These are phyloP conservation scores for Paraleonurus japonicus DNA, from an alignment of 257 asterid species.

Conservation along the genomic window DNA sequence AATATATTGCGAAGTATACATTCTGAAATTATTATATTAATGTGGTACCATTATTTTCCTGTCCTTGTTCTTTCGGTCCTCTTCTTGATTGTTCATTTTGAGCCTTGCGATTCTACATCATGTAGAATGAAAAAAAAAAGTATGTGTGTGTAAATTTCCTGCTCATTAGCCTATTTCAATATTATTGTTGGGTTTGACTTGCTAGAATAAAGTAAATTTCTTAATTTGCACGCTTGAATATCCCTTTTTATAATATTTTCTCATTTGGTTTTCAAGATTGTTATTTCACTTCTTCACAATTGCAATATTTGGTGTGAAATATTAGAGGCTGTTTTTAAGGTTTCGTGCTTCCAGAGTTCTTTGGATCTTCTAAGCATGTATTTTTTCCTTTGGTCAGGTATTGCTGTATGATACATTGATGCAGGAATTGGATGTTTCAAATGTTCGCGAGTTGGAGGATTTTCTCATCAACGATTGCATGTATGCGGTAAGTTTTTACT, in stretches of 20 bases:
- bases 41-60: not conserved
- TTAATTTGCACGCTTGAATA: not conserved
- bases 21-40: not conserved
- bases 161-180: slow-evolving; percentile 4
- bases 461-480: slow-evolving; percentile 89
- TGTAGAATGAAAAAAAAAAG: not conserved
- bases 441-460: slow-evolving; percentile 92
- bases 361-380: slow-evolving; percentile 1
- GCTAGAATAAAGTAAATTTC: not conserved
- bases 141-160: not conserved
- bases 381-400: slow-evolving; percentile 45
- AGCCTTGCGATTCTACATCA: not conserved
- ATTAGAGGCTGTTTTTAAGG: slow-evolving; percentile 3
- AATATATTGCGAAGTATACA: not conserved
- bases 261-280: not conserved
- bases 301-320: slow-evolving; percentile 2
- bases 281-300: slow-evolving; percentile 7
- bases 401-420: slow-evolving; percentile 74
- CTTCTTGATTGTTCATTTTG: slow-evolving; percentile 7
- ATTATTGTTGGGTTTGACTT: not conserved
- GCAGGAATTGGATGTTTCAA: slow-evolving; percentile 82
- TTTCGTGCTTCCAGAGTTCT: not conserved
- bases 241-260: not conserved
- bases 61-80: not conserved
- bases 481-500: slow-evolving; percentile 73